These are phyloP conservation scores for Trebouxia sp. DNA, from an alignment of 139 green algal species.

Conservation along the genomic window DNA sequence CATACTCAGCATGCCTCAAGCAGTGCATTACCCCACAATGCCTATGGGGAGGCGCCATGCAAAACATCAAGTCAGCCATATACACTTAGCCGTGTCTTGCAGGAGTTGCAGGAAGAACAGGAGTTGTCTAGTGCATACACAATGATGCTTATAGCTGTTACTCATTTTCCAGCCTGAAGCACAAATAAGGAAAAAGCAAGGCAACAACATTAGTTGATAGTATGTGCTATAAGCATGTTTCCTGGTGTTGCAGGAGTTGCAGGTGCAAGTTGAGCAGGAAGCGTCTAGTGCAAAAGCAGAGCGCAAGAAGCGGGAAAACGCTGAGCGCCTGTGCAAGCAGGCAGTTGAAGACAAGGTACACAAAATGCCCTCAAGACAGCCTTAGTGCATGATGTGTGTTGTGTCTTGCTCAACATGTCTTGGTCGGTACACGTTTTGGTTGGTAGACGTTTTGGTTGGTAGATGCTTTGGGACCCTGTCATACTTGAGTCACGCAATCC, in stretches of 20 bases:
- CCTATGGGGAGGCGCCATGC: no score
- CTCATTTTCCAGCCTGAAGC: neutral
- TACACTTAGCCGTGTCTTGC: neutral
- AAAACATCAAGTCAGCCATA: no score
- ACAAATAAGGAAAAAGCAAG: neutral
- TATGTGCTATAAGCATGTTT: neutral
- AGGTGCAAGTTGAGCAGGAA: neutral
- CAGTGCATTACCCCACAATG: no score
- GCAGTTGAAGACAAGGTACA: conserved; percentile 1
- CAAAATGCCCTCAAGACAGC: no score
- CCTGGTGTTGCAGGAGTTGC: neutral
- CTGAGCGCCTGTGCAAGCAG: conserved; percentile 9
- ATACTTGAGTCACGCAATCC: neutral
- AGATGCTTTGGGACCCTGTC: neutral
- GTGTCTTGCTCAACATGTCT: no score
- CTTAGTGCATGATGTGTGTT: no score
- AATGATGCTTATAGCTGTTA: neutral
- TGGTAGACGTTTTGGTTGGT: neutral
- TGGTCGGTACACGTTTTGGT: no score
- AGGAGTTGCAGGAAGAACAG: neutral
- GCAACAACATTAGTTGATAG: neutral
- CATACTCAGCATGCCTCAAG: no score
- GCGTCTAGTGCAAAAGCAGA: neutral
- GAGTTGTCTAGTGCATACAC: neutral
- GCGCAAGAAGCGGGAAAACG: conserved; percentile 21